These are phyloP conservation scores for Udeniomyces megalosporus DNA, from an alignment of 768 basidiomycete genomes.

Conservation along the genomic window DNA sequence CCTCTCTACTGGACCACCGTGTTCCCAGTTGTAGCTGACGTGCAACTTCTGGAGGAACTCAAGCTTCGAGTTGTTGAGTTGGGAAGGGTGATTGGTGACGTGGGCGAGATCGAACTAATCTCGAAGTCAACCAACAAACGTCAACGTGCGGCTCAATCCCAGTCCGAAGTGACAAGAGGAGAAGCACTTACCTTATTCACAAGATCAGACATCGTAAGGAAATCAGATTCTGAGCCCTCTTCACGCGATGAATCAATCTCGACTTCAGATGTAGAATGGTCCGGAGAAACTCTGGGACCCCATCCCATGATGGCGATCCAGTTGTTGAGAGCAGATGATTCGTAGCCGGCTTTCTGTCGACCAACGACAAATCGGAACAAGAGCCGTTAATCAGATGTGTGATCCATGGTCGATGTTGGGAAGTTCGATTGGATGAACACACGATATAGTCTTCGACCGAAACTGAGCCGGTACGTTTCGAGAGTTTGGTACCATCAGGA, in stretches of 20 bases:
- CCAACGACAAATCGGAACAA: neutral
- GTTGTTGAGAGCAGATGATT: slow-evolving; percentile 72
- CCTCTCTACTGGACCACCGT: slow-evolving; percentile 32
- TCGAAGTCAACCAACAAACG: neutral
- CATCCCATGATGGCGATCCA: slow-evolving; percentile 93
- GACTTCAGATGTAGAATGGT: slow-evolving; percentile 16
- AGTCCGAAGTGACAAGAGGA: neutral
- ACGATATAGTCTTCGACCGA: slow-evolving; percentile 75
- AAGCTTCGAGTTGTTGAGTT: slow-evolving; percentile 62
- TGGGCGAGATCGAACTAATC: slow-evolving; percentile 55
- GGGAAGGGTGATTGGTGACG: slow-evolving; percentile 68
- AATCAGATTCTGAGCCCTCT: slow-evolving; percentile 46
- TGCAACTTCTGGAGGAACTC: slow-evolving; percentile 80
- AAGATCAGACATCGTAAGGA: slow-evolving; percentile 40
- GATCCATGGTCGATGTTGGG: too few relatives aligned
- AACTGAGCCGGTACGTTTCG: slow-evolving; percentile 81
- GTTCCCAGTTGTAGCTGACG: slow-evolving; percentile 43
- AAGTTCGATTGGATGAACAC: slow-evolving; percentile 22
- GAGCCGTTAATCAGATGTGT: too few relatives aligned
- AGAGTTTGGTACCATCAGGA: slow-evolving; percentile 81
- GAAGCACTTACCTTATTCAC: slow-evolving; percentile 40
- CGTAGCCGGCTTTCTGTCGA: slow-evolving; percentile 64
- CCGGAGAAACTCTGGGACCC: slow-evolving; percentile 33
- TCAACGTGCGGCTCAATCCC: neutral
- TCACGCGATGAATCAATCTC: slow-evolving; percentile 39